Base-by-base conservation (phyloP, 2,329 filamentous ascomycete species). In the Penicillium sclerotigenum region DNA sequence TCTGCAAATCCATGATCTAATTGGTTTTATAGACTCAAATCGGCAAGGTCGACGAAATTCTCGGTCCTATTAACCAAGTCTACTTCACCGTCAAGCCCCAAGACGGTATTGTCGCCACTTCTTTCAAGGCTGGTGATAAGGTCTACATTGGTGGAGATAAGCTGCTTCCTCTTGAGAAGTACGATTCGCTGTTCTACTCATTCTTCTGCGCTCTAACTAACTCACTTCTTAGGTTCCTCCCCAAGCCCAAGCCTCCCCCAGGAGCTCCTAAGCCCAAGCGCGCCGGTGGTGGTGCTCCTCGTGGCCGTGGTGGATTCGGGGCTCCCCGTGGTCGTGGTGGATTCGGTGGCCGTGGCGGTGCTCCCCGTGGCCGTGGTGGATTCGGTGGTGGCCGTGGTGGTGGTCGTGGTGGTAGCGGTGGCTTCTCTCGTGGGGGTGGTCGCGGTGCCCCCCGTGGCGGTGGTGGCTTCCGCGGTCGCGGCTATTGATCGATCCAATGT, bases 1-100 rank as follows among this genome's bases (percentile, higher is more conserved):
- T 31, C 2, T 16, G n/a, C n/a, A 16, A 45, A n/a, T 14, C 22
- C 34, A 52, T 31, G 22, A 48, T 40, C 64, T 70, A 62, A 70
- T 42, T 56, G 29, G 52, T 49, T 18, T 31, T 29, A 59, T 65
- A 87, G 88, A 93, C 89, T 43, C 82, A 89, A 60, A 86, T 99
- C 75, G 94, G 94, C 76, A 97, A 97, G 80, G 89, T 99, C 73
- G 94, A 99, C 79, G 94, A 99, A 80, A 89, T 99, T 65, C 87
- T 99, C 66, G 94, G 94, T 56, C 93, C 94, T 62, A 90, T 99
- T 77, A 97, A 96, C 83, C 89, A 97, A 78, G 90, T 97, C 70
- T 96, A 89, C 82, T 99, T 99, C 83, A 97, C 93, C 70, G 89
- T 99, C 77, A 97, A 97, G 81, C 92, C 93, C 52, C 87, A 91